Evolutionary conservation across 2,329 filamentous ascomycete genomes (phyloP).

Genomic region (Trichoderma sp.): DNA sequence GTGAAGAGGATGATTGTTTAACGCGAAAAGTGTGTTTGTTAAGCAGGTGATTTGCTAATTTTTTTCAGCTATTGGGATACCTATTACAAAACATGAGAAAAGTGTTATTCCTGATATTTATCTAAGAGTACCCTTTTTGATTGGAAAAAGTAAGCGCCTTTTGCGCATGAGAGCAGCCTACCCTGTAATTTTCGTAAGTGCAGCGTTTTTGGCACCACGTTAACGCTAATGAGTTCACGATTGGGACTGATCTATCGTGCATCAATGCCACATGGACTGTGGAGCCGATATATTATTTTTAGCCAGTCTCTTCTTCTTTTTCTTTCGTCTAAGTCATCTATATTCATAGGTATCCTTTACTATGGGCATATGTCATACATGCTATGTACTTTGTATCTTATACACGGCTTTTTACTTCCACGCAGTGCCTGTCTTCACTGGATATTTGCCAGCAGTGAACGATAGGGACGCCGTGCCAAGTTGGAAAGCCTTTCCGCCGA

Average conservation of each 20-base stretch:
- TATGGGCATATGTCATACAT: constrained; percentile 19
- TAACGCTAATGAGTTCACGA: background rate
- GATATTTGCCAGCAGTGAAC: background rate
- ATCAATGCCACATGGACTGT: background rate
- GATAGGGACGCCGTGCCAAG: background rate
- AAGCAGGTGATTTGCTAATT: background rate
- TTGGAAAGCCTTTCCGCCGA: background rate
- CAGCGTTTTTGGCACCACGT: constrained; percentile 4
- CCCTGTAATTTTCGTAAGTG: background rate
- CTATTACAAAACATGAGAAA: too few species aligned
- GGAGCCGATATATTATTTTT: constrained; percentile 5
- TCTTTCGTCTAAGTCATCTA: constrained; percentile 1
- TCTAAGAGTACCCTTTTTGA: too few species aligned
- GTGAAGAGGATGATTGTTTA: background rate
- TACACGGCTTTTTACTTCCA: background rate
- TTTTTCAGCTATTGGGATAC: background rate
- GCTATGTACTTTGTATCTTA: background rate
- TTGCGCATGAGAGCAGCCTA: background rate
- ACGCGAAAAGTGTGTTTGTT: background rate
- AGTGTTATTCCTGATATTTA: too few species aligned
- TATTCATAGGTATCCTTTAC: background rate
- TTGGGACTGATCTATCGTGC: background rate
- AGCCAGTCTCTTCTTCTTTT: background rate
- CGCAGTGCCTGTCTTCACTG: background rate
- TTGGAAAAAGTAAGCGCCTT: background rate